Base-by-base conservation (phyloP, 306 rosid species). In the Cucumis hystrix region DNA sequence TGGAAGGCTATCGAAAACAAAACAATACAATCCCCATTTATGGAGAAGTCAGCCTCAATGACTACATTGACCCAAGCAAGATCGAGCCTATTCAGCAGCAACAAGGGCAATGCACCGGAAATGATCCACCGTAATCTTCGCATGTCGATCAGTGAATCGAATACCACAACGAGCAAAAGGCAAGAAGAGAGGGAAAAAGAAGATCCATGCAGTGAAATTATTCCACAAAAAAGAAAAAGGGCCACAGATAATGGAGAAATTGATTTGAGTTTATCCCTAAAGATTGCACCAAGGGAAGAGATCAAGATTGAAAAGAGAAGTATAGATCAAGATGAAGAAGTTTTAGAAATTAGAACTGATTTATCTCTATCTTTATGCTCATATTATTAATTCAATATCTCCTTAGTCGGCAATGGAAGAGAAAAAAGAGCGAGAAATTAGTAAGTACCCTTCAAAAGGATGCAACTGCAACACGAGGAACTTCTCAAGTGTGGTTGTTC, bases 201-300 rank as follows among this genome's bases (percentile, higher is more conserved):
- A 40, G 58, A 30, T 11, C 8, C 75, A 23, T 70, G 54, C 56
- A 43, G 76, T 62, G 40, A 4, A 5, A 25, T 60, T 2, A 71
- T 74, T n/a, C 4, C 59, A 28, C 51, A 81, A 75, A 91, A 94
- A 83, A 83, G 98, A 8, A 52, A 43, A 78, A 94, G 84, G 82
- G 82, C 83, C 77, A 75, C 83, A 25, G 82, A 86, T 33, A 33
- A 33, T 62, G 58, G 73, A 25, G 78, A 83, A 30, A 81, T 91
- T 78, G 91, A 94, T 76, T 81, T 94, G 81, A 93, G 91, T 84
- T 82, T 94, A 18, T 90, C 97, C 21, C 96, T 94, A 5, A 83
- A 82, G 80, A 61, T 89, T 70, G 88, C 80, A 79, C 74, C 94
- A 21, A 82, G 58, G 52, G 62, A 68, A 45, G 60, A 25, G 47